Percentiles rank a stretch among this genome's conserved stretches.
Conservation (phyloP, 352 stramenopile genomes). For the Plasmopara viticola region DNA sequence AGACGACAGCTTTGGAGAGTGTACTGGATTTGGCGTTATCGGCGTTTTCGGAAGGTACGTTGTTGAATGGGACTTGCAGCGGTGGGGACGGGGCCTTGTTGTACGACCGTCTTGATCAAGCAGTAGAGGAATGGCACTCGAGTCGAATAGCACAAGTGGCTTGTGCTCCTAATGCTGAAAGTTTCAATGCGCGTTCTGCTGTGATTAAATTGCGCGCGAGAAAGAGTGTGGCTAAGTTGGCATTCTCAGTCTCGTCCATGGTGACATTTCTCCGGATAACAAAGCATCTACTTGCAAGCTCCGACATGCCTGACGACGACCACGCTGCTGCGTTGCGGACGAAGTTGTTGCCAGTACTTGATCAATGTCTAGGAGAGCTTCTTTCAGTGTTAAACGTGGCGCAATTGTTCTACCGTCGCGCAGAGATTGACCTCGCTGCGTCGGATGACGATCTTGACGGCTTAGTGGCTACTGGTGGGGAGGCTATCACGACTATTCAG, state of each 20-base stretch:
- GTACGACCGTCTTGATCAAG: slow-evolving; percentile 50
- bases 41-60: slow-evolving; percentile 49
- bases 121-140: slow-evolving; percentile 52
- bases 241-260: slow-evolving; percentile 53
- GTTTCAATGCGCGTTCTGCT: slow-evolving; percentile 46
- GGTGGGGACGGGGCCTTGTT: slow-evolving; percentile 28
- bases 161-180: slow-evolving; percentile 26
- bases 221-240: slow-evolving; percentile 43
- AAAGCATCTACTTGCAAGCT: slow-evolving; percentile 25
- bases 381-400: slow-evolving; percentile 38
- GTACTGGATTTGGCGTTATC: slow-evolving; percentile 49
- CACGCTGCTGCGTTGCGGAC: slow-evolving; percentile 25
- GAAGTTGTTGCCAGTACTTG: slow-evolving; percentile 29
- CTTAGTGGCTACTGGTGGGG: slow-evolving; percentile 50
- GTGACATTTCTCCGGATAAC: slow-evolving; percentile 36
- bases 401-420: slow-evolving; percentile 56
- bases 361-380: slow-evolving; percentile 42
- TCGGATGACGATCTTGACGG: slow-evolving; percentile 67
- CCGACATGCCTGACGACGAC: slow-evolving; percentile 23
- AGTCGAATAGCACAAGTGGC: slow-evolving; percentile 18
- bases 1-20: slow-evolving; percentile 39
- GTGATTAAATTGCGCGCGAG: slow-evolving; percentile 59
- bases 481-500: slow-evolving; percentile 50
- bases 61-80: slow-evolving; percentile 26
- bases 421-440: slow-evolving; percentile 59